Evolutionary conservation across 495 filamentous ascomycete species (phyloP).

Genomic region (Tuber microsphaerosporum): DNA sequence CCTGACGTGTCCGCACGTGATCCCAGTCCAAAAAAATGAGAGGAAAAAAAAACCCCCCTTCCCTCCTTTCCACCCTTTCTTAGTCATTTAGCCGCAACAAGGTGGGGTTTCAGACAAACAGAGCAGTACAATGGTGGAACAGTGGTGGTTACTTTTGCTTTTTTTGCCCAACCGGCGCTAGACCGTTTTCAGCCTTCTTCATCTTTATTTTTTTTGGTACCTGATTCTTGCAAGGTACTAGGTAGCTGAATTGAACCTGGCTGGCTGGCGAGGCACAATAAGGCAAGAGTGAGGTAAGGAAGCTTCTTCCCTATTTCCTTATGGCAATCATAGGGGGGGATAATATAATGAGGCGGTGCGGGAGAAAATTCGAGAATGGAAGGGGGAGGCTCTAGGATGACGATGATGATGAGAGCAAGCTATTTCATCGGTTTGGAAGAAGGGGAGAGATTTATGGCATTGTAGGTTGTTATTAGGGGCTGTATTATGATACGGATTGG

Average conservation of each 20-base stretch:
- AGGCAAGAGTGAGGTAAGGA: not conserved
- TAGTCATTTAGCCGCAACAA: slow-evolving; percentile 1
- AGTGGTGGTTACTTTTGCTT: not conserved
- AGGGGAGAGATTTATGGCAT: not conserved
- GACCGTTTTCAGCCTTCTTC: not conserved
- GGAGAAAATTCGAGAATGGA: not conserved
- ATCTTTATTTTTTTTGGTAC: not conserved
- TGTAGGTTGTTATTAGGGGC: not conserved
- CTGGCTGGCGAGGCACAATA: not conserved
- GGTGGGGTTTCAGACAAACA: not conserved
- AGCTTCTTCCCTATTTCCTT: not conserved
- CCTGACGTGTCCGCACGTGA: slow-evolving; percentile 3
- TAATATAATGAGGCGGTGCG: not conserved
- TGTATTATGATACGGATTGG: not conserved
- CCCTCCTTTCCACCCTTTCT: not conserved
- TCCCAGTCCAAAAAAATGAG: not conserved
- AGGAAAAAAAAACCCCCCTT: not conserved
- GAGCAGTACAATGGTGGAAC: not conserved
- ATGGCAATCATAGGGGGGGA: not conserved
- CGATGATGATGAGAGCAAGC: not conserved
- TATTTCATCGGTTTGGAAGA: not conserved
- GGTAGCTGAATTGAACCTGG: not conserved
- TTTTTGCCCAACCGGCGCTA: not conserved
- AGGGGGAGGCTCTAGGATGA: not conserved
- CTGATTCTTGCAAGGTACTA: not conserved